Percentiles rank a stretch among this genome's conserved stretches.
phyloP scores from a whole-genome alignment of 768 basidiomycete species.

The Leccinum variicolor region DNA sequence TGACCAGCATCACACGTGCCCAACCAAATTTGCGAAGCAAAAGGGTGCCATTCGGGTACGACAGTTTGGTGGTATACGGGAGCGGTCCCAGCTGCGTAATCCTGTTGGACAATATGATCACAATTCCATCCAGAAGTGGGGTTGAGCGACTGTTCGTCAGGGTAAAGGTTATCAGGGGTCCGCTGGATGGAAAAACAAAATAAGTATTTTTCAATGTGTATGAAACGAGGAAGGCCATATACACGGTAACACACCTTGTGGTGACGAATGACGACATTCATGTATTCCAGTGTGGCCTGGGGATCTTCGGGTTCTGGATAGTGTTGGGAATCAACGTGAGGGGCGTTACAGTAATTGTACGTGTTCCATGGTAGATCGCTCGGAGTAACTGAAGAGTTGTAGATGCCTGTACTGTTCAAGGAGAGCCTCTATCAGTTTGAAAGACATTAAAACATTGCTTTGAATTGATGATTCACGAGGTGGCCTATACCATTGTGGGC shows the following conservation, averaged over 20 bases:
- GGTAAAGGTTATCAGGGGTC: conserved; percentile 49
- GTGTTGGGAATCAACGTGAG: conserved; percentile 40
- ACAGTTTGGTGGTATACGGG: conserved; percentile 39
- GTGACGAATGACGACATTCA: conserved; percentile 44
- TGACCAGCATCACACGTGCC: conserved; percentile 49
- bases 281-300: conserved; percentile 35
- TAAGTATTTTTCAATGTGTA: not conserved
- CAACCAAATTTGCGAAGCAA: conserved; percentile 42
- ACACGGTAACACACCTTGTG: conserved; percentile 53
- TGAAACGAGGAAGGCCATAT: not conserved
- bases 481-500: conserved; percentile 6
- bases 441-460: not conserved
- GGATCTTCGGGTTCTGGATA: conserved; percentile 31
- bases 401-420: conserved; percentile 32
- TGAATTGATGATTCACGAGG: not conserved
- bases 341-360: conserved; percentile 53
- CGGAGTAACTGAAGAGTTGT: conserved; percentile 44
- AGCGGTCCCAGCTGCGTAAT: conserved; percentile 36
- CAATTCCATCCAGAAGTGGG: conserved; percentile 40
- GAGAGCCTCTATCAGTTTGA: conserved; percentile 6
- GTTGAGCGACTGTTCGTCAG: conserved; percentile 40
- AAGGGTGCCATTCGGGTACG: conserved; percentile 43
- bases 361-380: conserved; percentile 42
- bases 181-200: conserved; percentile 26
- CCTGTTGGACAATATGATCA: conserved; percentile 35